Evolutionary conservation across 1,284 basidiomycete species (phyloP).

Genomic region (Cutaneotrichosporon cutaneum): DNA sequence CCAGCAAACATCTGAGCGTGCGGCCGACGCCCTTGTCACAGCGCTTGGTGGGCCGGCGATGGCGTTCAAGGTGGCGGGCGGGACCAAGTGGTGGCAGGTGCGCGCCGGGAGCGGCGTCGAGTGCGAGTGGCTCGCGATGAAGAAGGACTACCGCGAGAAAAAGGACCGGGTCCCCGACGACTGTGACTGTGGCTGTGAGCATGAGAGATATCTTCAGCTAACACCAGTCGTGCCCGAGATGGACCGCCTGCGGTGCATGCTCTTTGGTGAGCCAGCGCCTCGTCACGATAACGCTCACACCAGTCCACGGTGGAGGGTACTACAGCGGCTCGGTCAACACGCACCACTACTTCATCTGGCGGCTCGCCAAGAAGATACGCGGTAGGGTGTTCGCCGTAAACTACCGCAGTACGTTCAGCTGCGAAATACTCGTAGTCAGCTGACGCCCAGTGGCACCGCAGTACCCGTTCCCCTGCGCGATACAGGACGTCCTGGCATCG

Average conservation of each 20-base stretch:
- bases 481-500: conserved; percentile 82
- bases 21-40: conserved; percentile 71
- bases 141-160: conserved; percentile 54
- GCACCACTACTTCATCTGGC: conserved; percentile 73
- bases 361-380: conserved; percentile 83
- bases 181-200: conserved; percentile 18
- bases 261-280: conserved; percentile 64
- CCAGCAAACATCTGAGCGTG: conserved; percentile 66
- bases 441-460: conserved; percentile 66
- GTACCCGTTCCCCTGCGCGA: conserved; percentile 92
- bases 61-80: conserved; percentile 74
- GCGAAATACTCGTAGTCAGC: background rate
- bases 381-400: conserved; percentile 86
- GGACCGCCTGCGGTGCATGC: conserved; percentile 81
- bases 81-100: conserved; percentile 96
- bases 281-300: conserved; percentile 12
- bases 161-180: conserved; percentile 16
- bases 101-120: conserved; percentile 74
- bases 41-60: conserved; percentile 80
- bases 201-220: background rate
- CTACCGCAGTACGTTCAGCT: conserved; percentile 61
- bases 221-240: conserved; percentile 61
- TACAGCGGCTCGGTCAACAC: conserved; percentile 59
- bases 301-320: conserved; percentile 64
- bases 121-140: conserved; percentile 82